Evolutionary conservation across 2,329 filamentous ascomycete genomes (phyloP), one percentile per base, ranked within the genome.

Genomic region (Chaetomium strumarium): DNA sequence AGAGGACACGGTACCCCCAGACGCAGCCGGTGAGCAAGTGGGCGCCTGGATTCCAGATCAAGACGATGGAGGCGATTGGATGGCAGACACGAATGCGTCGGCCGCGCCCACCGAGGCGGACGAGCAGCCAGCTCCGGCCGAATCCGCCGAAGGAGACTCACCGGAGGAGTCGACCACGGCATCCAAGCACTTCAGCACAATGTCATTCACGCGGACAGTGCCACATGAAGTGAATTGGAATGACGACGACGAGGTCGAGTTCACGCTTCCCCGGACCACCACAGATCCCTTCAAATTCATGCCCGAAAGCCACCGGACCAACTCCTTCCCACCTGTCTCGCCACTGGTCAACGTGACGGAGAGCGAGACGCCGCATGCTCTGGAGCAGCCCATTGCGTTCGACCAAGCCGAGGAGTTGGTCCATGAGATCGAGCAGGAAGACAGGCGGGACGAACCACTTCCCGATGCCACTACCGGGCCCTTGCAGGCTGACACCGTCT

Each of bases 201-300:
- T 78, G 64, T 85, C 83, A 0, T 85, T 85, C 66, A 74, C 81
- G 11, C 76, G 82, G 34, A 85, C 83, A 2, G 80, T 84, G 12
- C 78, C 81, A 11, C 77, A 84, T 52, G 80, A 84, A 49, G 70
- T 83, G 20, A 82, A 72, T 64, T 83, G 80, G 68, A 74, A 73
- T 51, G 78, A 80, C 37, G 81, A 82, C 19, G 72, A 78, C 50
- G 80, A 83, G 19, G 64, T 68, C n/a, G 80, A 84, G 55, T 83
- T 78, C 76, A 76, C 68, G 46, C 61, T 80, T 1, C 69, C 75
- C 12, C 74, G 74, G 50, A 71, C 73, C 30, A 73, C 79, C 48
- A 75, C 75, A 1, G 79, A 85, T 52, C 77, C 77, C 2, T 84
- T 82, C 67, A 77, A 76, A 55, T 79, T 80, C 57, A 80, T 85